Conservation (phyloP, 148 eudicot species). For the Tetragonia tetragonoides region DNA sequence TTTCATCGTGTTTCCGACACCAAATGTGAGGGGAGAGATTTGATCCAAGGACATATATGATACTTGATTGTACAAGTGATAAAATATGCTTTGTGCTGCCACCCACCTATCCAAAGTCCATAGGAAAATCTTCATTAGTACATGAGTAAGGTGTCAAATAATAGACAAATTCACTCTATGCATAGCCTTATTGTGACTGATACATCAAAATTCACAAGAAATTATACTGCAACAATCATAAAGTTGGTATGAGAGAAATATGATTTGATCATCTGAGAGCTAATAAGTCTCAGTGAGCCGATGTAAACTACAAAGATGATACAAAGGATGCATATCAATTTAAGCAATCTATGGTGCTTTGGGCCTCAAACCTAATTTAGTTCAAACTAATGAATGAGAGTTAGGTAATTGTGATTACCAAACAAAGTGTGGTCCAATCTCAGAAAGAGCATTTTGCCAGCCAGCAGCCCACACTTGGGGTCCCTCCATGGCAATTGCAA, state of each 20-base stretch:
- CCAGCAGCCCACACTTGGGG: constrained; percentile 71
- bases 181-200: too few relatives aligned
- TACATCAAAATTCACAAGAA: too few relatives aligned
- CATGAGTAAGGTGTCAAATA: not conserved
- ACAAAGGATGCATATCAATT: too few relatives aligned
- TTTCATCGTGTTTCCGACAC: constrained; percentile 73
- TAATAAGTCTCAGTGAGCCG: too few relatives aligned
- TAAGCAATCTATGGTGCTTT: too few relatives aligned
- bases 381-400: not conserved
- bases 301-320: too few relatives aligned
- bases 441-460: constrained; percentile 55
- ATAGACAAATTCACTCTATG: too few relatives aligned
- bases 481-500: constrained; percentile 67
- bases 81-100: constrained; percentile 68
- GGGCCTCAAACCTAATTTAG: not conserved
- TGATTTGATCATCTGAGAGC: too few relatives aligned
- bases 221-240: too few relatives aligned
- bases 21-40: constrained; percentile 68
- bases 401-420: constrained; percentile 35
- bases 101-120: constrained; percentile 50
- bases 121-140: not conserved
- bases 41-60: constrained; percentile 75
- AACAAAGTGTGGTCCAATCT: constrained; percentile 62
- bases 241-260: too few relatives aligned
- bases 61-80: constrained; percentile 67